phyloP scores from a whole-genome alignment of 768 basidiomycete species.

The Auriscalpium orientale region DNA sequence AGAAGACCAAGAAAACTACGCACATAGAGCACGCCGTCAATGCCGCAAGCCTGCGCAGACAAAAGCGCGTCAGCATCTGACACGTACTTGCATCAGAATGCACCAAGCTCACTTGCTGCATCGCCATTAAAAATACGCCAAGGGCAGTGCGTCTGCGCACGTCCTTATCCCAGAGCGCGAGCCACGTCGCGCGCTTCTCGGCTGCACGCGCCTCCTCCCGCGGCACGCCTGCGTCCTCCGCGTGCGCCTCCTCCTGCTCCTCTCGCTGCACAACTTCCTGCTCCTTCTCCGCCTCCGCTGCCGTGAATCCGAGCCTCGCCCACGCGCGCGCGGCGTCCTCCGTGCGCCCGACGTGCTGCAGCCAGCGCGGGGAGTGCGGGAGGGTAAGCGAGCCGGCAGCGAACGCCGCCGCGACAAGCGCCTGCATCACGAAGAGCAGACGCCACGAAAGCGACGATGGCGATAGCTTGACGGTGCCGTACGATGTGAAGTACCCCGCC shows the following conservation, averaged over 20 bases:
- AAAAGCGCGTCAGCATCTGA: too few relatives aligned
- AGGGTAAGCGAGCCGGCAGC: constrained; percentile 25
- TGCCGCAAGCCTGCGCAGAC: constrained; percentile 23
- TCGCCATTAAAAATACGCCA: constrained; percentile 37
- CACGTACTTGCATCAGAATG: too few relatives aligned
- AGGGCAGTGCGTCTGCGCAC: constrained; percentile 29
- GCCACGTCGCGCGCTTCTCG: constrained; percentile 6
- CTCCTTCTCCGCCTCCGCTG: constrained; percentile 23
- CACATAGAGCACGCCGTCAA: constrained; percentile 29
- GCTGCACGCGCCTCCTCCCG: too few relatives aligned
- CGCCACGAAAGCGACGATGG: constrained; percentile 29
- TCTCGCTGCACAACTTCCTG: constrained; percentile 18
- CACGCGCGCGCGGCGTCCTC: constrained; percentile 26
- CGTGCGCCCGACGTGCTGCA: constrained; percentile 27
- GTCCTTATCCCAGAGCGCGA: constrained; percentile 22
- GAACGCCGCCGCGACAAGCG: constrained; percentile 21
- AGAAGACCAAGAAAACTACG: not conserved
- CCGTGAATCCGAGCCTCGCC: constrained; percentile 17
- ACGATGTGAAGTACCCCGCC: constrained; percentile 32
- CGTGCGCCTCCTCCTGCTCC: not conserved
- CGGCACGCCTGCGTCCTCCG: not conserved
- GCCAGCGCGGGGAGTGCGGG: constrained; percentile 36
- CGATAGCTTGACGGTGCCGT: constrained; percentile 26
- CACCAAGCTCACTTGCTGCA: constrained; percentile 28
- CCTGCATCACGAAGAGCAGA: constrained; percentile 29